Evolutionary conservation across 2,329 filamentous ascomycete species (phyloP), one percentile per base, ranked within the genome.

Genomic region (Diaporthe eres): DNA sequence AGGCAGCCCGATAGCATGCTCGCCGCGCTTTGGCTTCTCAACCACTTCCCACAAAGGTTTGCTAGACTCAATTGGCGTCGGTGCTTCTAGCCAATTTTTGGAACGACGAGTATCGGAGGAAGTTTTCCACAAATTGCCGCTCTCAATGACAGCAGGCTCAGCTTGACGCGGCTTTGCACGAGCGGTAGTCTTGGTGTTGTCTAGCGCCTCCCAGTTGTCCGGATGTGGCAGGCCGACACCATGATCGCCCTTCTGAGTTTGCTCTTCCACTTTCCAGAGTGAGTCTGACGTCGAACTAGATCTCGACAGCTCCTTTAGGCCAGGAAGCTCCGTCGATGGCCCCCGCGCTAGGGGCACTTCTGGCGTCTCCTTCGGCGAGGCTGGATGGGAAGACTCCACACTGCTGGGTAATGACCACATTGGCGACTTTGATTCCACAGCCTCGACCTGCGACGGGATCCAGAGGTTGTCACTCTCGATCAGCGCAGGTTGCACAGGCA

Each of bases 161-260:
- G 81, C 76, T 47, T 78, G 78, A 44, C 80, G 81, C 15, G 80
- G 78, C 71, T 82, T 81, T 19, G 81, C 75, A 72, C 84, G 84
- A 4, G 73, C 73, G 42, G 79, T 80, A 22, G 77, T 78, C n/a
- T 79, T 75, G 39, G 80, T 76, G 15, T 78, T 78, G 53, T 83
- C 78, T 73, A 86, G 85, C 53, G 77, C 77, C 49, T 81, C 80
- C 86, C 85, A 87, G 22, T 78, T 81, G 73, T 85, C 84, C 17
- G 84, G 85, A 77, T 87, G 84, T n/a, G 83, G 81, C 10, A 85
- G 80, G 70, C 83, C 83, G 37, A 77, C 78, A 8, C 71, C 72
- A 67, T 67, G 73, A 31, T 71, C 60, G 13, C 70, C 75, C 22
- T 28, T 71, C 31, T 58, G 61, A 17, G 51, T 17, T 22, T 63